phyloP scores from a whole-genome alignment of 805 yeast genomes.

The Candida patagonica region DNA sequence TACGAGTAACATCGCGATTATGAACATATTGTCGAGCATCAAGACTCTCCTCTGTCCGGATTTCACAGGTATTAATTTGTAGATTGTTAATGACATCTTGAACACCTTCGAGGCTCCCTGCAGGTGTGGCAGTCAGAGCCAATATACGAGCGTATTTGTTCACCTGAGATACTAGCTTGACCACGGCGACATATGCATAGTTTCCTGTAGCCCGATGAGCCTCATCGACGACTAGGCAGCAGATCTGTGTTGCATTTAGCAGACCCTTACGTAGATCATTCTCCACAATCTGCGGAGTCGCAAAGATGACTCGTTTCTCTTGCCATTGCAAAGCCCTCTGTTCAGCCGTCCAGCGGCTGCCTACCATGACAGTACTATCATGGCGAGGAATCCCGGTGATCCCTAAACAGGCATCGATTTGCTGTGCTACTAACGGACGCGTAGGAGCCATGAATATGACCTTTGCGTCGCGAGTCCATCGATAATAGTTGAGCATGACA shows the following conservation, averaged over 20 bases:
- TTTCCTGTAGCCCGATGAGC: slow-evolving; percentile 92
- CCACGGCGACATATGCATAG: slow-evolving; percentile 83
- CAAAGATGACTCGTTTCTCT: slow-evolving; percentile 68
- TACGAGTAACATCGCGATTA: slow-evolving; percentile 48
- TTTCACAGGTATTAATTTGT: slow-evolving; percentile 65
- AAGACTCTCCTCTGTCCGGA: slow-evolving; percentile 73
- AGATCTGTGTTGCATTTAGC: slow-evolving; percentile 65
- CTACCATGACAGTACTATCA: slow-evolving; percentile 67
- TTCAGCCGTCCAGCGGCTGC: slow-evolving; percentile 38
- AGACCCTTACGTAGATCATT: slow-evolving; percentile 74
- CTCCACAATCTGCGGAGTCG: slow-evolving; percentile 95
- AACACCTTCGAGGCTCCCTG: slow-evolving; percentile 76
- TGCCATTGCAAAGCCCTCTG: slow-evolving; percentile 76
- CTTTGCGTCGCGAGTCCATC: slow-evolving; percentile 78
- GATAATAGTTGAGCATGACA: slow-evolving; percentile 77
- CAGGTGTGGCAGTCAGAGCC: slow-evolving; percentile 95
- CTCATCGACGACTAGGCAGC: slow-evolving; percentile 81
- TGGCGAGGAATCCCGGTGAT: slow-evolving; percentile 73
- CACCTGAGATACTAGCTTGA: slow-evolving; percentile 51
- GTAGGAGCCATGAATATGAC: slow-evolving; percentile 96
- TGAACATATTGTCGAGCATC: slow-evolving; percentile 80
- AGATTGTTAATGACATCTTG: slow-evolving; percentile 75
- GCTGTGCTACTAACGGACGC: slow-evolving; percentile 91
- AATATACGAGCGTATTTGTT: slow-evolving; percentile 62
- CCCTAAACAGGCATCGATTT: slow-evolving; percentile 83